Evolutionary conservation across 1,284 basidiomycete species (phyloP).

Genomic region (Malassezia globosa): DNA sequence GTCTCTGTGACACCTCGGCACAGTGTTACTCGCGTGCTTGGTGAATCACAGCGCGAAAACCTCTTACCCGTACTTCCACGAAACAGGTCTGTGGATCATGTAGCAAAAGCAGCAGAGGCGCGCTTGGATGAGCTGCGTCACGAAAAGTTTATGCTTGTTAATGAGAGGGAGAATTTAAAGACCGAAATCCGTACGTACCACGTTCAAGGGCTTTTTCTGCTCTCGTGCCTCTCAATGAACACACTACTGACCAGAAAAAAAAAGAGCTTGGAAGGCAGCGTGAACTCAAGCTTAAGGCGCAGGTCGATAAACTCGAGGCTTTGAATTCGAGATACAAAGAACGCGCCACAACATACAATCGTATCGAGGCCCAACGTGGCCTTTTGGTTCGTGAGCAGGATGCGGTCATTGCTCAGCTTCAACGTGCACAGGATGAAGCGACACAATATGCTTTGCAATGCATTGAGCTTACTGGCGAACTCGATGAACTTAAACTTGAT

Average conservation of each 20-base stretch:
- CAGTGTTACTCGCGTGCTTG: neutral
- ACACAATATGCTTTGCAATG: neutral
- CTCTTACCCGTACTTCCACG: neutral
- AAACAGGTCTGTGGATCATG: constrained; percentile 7
- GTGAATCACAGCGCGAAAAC: constrained; percentile 5
- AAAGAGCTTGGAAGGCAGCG: constrained; percentile 15
- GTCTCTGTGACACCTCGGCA: constrained; percentile 2
- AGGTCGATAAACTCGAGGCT: constrained; percentile 12
- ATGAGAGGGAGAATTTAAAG: constrained; percentile 11
- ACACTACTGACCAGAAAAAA: no score
- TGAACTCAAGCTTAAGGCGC: constrained; percentile 9
- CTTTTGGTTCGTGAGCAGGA: neutral
- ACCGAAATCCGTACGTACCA: constrained; percentile 18
- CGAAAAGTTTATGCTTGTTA: constrained; percentile 12
- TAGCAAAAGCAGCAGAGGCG: constrained; percentile 1
- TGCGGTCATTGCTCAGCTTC: neutral
- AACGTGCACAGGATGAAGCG: neutral
- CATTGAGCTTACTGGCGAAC: neutral
- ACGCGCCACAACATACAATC: constrained; percentile 2
- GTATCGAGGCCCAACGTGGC: neutral
- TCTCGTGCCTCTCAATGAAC: neutral
- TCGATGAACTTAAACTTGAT: neutral
- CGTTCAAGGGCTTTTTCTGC: no score
- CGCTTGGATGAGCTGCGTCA: constrained; percentile 7
- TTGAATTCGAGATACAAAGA: constrained; percentile 14